Conservation (phyloP, 2,329 filamentous ascomycete genomes). For the Aspergillus hortae region DNA sequence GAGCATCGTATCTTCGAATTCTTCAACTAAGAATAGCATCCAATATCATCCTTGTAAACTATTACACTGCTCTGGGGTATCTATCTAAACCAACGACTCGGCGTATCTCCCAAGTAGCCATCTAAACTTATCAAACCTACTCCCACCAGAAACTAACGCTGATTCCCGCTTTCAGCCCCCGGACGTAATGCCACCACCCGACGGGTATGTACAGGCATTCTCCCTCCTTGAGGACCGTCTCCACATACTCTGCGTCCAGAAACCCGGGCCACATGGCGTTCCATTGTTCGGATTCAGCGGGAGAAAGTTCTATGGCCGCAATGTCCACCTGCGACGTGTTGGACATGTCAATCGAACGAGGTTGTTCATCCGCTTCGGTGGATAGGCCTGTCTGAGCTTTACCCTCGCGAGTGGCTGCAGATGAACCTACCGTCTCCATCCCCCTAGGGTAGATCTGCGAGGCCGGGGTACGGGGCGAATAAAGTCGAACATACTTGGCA, state of each 20-base stretch:
- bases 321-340: constrained; percentile 84
- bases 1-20: no score
- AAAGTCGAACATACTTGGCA: constrained; percentile 86
- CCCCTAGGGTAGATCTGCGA: constrained; percentile 40
- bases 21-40: no score
- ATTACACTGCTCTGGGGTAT: constrained; percentile 2
- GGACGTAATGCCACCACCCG: constrained; percentile 98
- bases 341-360: constrained; percentile 69
- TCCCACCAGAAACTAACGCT: constrained; percentile 99
- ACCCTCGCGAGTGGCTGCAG: not conserved
- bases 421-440: constrained; percentile 31
- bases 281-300: constrained; percentile 40
- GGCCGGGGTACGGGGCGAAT: constrained; percentile 62
- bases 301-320: constrained; percentile 59
- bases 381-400: not conserved
- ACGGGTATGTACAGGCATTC: constrained; percentile 86
- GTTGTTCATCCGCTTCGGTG: constrained; percentile 5
- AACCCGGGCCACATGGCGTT: constrained; percentile 55
- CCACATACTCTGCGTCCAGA: constrained; percentile 61
- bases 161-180: constrained; percentile 79
- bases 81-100: not conserved
- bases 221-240: constrained; percentile 73
- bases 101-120: not conserved
- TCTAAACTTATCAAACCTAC: constrained; percentile 18
- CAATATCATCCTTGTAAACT: not conserved